Evolutionary conservation across 371 early-diverging fungal genomes (phyloP).

Genomic region (Rhizomucor pusillus): DNA sequence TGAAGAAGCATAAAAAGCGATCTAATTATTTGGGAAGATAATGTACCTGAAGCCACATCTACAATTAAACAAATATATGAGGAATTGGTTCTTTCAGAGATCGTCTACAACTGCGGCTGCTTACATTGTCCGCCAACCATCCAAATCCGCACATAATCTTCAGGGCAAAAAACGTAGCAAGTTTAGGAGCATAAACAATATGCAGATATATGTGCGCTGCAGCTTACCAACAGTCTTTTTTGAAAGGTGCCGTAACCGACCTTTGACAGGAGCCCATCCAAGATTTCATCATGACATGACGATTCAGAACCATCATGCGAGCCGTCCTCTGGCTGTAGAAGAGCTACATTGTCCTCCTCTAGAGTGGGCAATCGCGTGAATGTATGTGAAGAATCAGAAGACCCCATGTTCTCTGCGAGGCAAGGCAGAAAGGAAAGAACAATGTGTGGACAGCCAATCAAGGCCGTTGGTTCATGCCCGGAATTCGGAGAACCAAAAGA

Average conservation of each 20-base stretch:
- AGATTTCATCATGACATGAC: conserved; percentile 27
- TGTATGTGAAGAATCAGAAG: conserved; percentile 24
- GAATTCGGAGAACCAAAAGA: no score
- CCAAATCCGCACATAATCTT: conserved; percentile 77
- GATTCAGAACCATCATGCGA: not conserved
- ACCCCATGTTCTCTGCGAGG: conserved; percentile 18
- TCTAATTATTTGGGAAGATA: not conserved
- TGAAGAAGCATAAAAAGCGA: not conserved
- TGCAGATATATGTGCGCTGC: not conserved
- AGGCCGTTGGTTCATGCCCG: no score
- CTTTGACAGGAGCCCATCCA: conserved; percentile 62
- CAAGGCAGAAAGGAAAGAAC: conserved; percentile 7
- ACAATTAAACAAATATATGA: conserved; percentile 7
- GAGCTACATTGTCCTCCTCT: conserved; percentile 5
- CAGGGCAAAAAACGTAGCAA: no score
- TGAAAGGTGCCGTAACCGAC: conserved; percentile 82
- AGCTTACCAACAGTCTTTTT: conserved; percentile 64
- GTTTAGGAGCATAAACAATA: not conserved
- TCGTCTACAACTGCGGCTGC: conserved; percentile 7
- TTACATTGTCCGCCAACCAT: conserved; percentile 87
- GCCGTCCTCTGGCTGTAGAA: conserved; percentile 1
- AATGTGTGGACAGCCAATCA: no score
- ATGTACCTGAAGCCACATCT: conserved; percentile 72
- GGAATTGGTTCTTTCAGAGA: conserved; percentile 2
- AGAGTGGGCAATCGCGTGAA: conserved; percentile 15